Evolutionary conservation across 371 early-diverging fungal species (phyloP).

Genomic region (Mortierella sp.): DNA sequence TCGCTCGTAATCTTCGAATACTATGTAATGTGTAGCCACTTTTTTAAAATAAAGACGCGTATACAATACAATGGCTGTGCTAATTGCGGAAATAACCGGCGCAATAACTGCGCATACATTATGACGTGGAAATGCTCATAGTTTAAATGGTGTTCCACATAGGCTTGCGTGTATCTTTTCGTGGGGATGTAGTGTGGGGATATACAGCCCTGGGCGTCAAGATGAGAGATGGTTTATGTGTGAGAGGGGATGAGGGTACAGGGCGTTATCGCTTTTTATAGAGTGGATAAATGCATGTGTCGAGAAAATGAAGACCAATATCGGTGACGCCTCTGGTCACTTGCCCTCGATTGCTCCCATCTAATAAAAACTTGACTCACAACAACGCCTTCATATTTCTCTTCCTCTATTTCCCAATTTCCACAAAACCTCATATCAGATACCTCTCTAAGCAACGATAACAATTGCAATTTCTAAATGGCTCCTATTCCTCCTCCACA

Average conservation of each 20-base stretch:
- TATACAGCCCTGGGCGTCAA: too few relatives aligned
- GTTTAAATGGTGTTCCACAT: too few relatives aligned
- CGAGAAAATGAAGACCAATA: too few relatives aligned
- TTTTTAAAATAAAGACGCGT: background rate
- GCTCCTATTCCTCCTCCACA: constrained; percentile 12
- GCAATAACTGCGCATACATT: background rate
- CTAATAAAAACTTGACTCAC: background rate
- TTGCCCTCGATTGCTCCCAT: background rate
- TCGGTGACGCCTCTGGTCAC: background rate
- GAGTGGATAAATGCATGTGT: too few relatives aligned
- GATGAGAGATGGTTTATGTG: too few relatives aligned
- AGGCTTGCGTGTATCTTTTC: too few relatives aligned
- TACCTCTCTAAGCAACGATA: background rate
- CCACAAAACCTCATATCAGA: background rate
- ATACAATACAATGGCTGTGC: background rate
- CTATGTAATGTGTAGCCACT: background rate
- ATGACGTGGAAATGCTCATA: background rate
- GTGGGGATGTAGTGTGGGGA: too few relatives aligned
- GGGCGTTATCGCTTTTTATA: too few relatives aligned
- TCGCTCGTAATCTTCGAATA: constrained; percentile 6
- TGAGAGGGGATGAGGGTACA: too few relatives aligned
- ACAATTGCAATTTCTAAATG: background rate
- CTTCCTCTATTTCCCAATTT: background rate
- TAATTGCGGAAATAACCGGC: background rate
- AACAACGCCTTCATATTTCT: background rate